A percentile compares a stretch with the other conserved stretches of the same genome.
These are phyloP conservation scores for Symmetrospora coprosmae DNA, from an alignment of 768 basidiomycete genomes.

Conservation along the genomic window DNA sequence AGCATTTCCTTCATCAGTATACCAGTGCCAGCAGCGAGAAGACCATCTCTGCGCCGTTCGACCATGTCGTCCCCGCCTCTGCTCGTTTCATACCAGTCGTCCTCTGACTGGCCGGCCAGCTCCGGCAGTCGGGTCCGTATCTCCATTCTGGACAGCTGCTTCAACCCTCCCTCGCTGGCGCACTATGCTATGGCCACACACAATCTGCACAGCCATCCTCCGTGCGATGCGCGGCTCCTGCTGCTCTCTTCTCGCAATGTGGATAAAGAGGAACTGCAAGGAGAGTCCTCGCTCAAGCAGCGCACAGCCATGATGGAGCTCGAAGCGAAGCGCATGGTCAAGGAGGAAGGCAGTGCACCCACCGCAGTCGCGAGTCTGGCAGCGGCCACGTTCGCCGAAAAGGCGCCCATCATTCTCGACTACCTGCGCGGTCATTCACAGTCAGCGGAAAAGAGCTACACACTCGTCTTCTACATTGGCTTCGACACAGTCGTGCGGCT, in stretches of 20 bases:
- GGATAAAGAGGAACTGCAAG: not conserved
- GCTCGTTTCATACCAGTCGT: no score
- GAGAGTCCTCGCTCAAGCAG: not conserved
- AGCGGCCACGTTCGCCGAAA: slow-evolving; percentile 15
- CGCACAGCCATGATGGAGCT: slow-evolving; percentile 16
- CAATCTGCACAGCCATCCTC: not conserved
- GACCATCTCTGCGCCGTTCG: no score
- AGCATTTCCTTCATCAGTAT: no score
- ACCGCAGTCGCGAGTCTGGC: slow-evolving; percentile 8
- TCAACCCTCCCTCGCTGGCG: slow-evolving; percentile 8
- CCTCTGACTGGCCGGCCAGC: no score
- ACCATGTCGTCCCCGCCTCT: no score
- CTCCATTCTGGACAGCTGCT: not conserved
- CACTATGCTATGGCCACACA: slow-evolving; percentile 9
- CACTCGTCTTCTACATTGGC: slow-evolving; percentile 20
- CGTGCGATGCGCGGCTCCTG: slow-evolving; percentile 9
- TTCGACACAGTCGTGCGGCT: slow-evolving; percentile 16
- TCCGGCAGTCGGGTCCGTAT: no score
- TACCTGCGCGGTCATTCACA: no score
- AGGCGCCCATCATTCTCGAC: slow-evolving; percentile 9
- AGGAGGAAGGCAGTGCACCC: not conserved
- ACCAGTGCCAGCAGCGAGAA: no score
- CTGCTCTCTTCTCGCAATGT: slow-evolving; percentile 11
- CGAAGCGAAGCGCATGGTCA: slow-evolving; percentile 3
- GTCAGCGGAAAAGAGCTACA: not conserved